These are phyloP conservation scores for Teratosphaeria gauchensis DNA, from an alignment of 2,329 filamentous ascomycete species.

Conservation along the genomic window DNA sequence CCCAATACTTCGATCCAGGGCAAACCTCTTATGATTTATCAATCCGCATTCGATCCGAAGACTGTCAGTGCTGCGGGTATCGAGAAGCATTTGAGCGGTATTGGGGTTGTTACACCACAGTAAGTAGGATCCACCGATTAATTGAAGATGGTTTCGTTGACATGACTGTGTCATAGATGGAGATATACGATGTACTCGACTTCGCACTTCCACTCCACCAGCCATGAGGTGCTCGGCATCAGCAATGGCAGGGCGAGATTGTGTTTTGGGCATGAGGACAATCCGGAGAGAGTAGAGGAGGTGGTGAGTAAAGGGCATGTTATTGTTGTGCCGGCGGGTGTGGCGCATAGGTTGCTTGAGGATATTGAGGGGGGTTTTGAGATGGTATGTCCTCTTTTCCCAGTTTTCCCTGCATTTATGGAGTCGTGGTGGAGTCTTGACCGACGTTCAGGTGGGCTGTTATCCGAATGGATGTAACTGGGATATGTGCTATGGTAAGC, in stretches of 20 bases:
- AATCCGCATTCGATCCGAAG: constrained; percentile 43
- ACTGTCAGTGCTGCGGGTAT: constrained; percentile 39
- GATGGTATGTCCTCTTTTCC: constrained; percentile 41
- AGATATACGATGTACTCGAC: constrained; percentile 58
- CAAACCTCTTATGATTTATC: constrained; percentile 58
- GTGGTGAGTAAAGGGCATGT: constrained; percentile 51
- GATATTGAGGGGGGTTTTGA: constrained; percentile 48
- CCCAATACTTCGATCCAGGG: constrained; percentile 57
- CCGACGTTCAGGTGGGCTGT: constrained; percentile 33
- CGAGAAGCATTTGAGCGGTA: constrained; percentile 44
- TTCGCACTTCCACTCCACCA: constrained; percentile 58
- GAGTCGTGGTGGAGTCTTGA: not conserved
- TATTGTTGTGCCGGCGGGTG: constrained; percentile 55
- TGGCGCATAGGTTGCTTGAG: constrained; percentile 53
- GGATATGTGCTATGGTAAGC: constrained; percentile 63
- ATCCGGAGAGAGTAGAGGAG: constrained; percentile 47
- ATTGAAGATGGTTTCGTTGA: no score
- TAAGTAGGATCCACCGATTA: no score
- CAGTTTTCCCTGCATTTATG: not conserved
- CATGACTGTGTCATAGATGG: no score
- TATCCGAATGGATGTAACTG: constrained; percentile 51
- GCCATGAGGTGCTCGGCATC: constrained; percentile 57
- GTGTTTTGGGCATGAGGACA: constrained; percentile 53
- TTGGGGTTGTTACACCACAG: constrained; percentile 50
- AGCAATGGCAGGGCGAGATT: constrained; percentile 49